A percentile compares a stretch with the other conserved stretches of the same genome.
phyloP scores from a whole-genome alignment of 306 rosid genomes.

The Spatholobus suberectus region DNA sequence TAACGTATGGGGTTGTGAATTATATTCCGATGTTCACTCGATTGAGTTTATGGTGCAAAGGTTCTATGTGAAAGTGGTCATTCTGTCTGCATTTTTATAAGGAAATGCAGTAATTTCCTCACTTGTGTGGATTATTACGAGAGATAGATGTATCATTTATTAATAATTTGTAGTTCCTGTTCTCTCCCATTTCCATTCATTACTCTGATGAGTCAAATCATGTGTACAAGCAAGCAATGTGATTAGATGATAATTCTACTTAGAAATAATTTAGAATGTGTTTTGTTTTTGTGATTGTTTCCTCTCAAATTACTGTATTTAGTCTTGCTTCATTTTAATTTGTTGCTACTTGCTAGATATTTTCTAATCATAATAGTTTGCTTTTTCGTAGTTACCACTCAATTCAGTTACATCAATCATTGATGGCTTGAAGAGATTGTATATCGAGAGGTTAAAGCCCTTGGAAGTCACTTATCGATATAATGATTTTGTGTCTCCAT shows the following conservation, averaged over 20 bases:
- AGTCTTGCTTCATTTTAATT: slow-evolving; percentile 15
- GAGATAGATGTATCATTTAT: not conserved
- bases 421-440: slow-evolving; percentile 89
- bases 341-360: slow-evolving; percentile 4
- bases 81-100: not conserved
- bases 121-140: not conserved
- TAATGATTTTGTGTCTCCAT: slow-evolving; percentile 83
- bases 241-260: not conserved
- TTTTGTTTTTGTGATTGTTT: not conserved
- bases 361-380: slow-evolving; percentile 18
- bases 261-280: slow-evolving; percentile 4
- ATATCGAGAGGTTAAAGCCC: slow-evolving; percentile 82
- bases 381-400: slow-evolving; percentile 62
- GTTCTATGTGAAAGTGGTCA: not conserved
- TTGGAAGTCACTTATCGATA: slow-evolving; percentile 78
- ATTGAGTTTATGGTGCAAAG: not conserved
- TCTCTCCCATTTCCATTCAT: not conserved
- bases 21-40: not conserved
- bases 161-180: not conserved
- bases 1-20: not conserved
- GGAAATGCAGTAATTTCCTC: not conserved
- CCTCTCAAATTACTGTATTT: slow-evolving; percentile 12
- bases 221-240: not conserved
- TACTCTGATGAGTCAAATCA: slow-evolving; percentile 26
- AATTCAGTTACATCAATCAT: slow-evolving; percentile 79